phyloP scores from a whole-genome alignment of 2,329 filamentous ascomycete genomes.

The Colletotrichum magnum region DNA sequence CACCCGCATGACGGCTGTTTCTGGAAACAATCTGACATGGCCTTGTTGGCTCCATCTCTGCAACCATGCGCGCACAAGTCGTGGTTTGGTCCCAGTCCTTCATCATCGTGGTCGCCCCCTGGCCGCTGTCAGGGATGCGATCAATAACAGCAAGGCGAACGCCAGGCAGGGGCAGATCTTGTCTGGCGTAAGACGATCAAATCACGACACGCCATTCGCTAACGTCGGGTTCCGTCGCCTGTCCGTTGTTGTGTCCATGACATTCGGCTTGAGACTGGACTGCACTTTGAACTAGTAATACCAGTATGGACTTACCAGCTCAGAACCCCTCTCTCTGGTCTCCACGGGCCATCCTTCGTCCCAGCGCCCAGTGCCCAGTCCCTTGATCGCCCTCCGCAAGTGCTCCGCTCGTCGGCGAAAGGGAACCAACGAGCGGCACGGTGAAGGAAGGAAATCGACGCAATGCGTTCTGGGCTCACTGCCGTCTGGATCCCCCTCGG shows the following conservation, averaged over 20 bases:
- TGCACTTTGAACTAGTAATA: conserved; percentile 6
- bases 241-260: conserved; percentile 9
- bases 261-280: not conserved
- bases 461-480: conserved; percentile 14
- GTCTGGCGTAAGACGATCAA: not conserved
- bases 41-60: conserved; percentile 19
- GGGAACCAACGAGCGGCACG: conserved; percentile 25
- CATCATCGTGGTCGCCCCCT: not conserved
- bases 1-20: conserved; percentile 26
- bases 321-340: conserved; percentile 4
- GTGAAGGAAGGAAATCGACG: conserved; percentile 19
- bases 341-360: conserved; percentile 10
- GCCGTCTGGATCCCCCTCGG: not conserved
- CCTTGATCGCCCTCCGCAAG: conserved; percentile 30
- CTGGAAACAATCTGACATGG: conserved; percentile 25
- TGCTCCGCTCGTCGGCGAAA: conserved; percentile 27
- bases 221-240: not conserved
- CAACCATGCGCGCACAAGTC: not conserved
- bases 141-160: not conserved
- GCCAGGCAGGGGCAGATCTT: not conserved
- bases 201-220: conserved; percentile 7
- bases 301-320: not conserved
- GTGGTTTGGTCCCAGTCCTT: not conserved
- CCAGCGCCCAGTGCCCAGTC: conserved; percentile 8
- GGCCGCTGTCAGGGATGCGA: not conserved